Conservation (phyloP, 2,329 filamentous ascomycete species). For the Stylonectria norvegica region DNA sequence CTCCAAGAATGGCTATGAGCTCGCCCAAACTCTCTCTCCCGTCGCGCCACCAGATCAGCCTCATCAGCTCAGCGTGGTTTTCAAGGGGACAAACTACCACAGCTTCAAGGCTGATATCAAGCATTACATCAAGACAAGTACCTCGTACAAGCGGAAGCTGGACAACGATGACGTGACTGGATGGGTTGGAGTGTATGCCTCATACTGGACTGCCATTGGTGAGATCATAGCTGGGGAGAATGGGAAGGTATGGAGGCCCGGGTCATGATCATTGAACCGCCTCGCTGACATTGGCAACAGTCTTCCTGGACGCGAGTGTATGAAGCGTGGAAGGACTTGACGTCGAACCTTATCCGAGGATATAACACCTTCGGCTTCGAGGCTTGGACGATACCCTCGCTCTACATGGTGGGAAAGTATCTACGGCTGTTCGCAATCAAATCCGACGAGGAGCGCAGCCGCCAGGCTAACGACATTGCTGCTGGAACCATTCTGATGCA, state of each 20-base stretch:
- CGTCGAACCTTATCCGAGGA: constrained; percentile 72
- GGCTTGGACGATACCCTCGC: constrained; percentile 87
- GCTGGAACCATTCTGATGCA: constrained; percentile 52
- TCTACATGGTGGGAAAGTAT: constrained; percentile 85
- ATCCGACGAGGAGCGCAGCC: constrained; percentile 67
- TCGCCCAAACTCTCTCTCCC: constrained; percentile 74
- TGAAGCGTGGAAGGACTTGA: constrained; percentile 82
- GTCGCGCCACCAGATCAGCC: constrained; percentile 60
- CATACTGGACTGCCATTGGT: constrained; percentile 79
- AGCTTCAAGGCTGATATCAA: constrained; percentile 67
- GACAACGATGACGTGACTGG: constrained; percentile 66
- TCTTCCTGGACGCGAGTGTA: constrained; percentile 82
- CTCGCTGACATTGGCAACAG: constrained; percentile 24
- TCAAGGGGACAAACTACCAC: constrained; percentile 64
- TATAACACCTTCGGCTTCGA: constrained; percentile 75
- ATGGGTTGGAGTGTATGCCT: constrained; percentile 83
- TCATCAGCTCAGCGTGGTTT: constrained; percentile 65
- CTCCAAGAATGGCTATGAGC: constrained; percentile 63
- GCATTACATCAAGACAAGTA: constrained; percentile 64
- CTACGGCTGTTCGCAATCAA: constrained; percentile 85
- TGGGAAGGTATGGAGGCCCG: constrained; percentile 32
- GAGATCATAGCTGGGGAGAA: constrained; percentile 60
- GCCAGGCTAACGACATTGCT: constrained; percentile 36
- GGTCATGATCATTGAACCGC: neutral
- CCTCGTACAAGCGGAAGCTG: constrained; percentile 50